phyloP scores from a whole-genome alignment of 148 eudicot genomes.

The Amaranthus cruentus region DNA sequence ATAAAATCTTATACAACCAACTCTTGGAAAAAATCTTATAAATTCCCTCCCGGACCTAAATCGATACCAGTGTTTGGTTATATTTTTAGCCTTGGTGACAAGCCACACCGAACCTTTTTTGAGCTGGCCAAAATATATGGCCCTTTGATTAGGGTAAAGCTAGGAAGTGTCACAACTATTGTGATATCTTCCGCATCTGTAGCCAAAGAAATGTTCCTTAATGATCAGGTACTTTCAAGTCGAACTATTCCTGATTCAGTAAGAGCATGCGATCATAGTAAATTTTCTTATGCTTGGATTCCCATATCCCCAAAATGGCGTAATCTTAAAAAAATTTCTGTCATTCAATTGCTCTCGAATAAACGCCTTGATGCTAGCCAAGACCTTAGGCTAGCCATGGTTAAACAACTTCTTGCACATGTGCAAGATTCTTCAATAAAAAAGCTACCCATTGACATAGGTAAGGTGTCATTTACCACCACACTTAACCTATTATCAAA shows the following conservation, averaged over 20 bases:
- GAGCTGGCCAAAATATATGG: neutral
- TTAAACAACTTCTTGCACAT: neutral
- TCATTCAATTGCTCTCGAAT: neutral
- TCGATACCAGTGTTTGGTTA: neutral
- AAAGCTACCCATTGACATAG: neutral
- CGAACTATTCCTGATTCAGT: neutral
- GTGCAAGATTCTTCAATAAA: neutral
- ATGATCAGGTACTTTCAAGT: neutral
- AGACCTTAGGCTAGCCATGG: neutral
- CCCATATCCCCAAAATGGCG: neutral
- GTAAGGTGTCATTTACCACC: neutral
- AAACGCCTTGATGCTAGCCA: neutral
- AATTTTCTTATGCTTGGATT: neutral
- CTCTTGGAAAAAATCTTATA: neutral
- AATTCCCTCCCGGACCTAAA: neutral
- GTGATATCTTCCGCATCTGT: neutral
- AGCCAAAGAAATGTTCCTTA: slow-evolving; percentile 1
- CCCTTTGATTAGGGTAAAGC: neutral
- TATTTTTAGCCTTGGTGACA: neutral
- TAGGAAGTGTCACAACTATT: neutral
- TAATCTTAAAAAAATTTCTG: neutral
- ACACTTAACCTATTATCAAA: neutral
- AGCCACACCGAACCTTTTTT: neutral
- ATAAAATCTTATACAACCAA: neutral
- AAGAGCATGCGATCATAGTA: neutral